Conservation (phyloP, 1,139 yeast genomes). For the Kazachstania sp. region DNA sequence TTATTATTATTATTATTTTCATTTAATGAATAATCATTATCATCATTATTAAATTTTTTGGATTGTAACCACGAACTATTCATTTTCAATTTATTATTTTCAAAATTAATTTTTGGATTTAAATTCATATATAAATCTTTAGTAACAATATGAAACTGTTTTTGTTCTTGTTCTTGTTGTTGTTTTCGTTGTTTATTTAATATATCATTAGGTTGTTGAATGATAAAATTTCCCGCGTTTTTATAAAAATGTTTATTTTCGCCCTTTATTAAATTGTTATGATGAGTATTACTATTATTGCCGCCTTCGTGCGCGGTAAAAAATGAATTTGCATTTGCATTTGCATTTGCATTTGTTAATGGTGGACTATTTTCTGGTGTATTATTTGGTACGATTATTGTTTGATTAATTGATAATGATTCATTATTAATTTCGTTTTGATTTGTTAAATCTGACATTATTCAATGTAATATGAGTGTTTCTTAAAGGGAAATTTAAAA, state of each 20-base stretch:
- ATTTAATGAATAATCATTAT: constrained; percentile 19
- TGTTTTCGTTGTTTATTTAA: not conserved
- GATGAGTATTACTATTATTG: not conserved
- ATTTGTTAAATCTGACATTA: too few relatives aligned
- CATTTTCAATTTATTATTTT: constrained; percentile 19
- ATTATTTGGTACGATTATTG: constrained; percentile 24
- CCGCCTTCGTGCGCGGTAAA: constrained; percentile 4
- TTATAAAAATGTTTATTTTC: not conserved
- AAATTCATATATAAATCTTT: constrained; percentile 6
- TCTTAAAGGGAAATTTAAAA: too few relatives aligned
- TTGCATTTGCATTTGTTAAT: constrained; percentile 4
- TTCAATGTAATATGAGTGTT: too few relatives aligned
- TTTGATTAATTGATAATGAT: constrained; percentile 11
- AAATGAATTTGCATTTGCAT: too few relatives aligned
- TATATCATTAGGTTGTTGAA: not conserved
- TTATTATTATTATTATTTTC: too few relatives aligned
- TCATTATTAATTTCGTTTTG: too few relatives aligned
- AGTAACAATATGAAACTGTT: constrained; percentile 2
- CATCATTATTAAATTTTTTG: constrained; percentile 11
- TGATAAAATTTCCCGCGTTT: not conserved
- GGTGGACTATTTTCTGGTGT: constrained; percentile 22
- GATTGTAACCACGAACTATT: constrained; percentile 23
- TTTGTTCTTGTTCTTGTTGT: too few relatives aligned
- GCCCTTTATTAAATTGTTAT: not conserved
- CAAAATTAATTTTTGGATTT: constrained; percentile 16